Conservation (phyloP, 495 filamentous ascomycete genomes). For the Talaromyces ruber region DNA sequence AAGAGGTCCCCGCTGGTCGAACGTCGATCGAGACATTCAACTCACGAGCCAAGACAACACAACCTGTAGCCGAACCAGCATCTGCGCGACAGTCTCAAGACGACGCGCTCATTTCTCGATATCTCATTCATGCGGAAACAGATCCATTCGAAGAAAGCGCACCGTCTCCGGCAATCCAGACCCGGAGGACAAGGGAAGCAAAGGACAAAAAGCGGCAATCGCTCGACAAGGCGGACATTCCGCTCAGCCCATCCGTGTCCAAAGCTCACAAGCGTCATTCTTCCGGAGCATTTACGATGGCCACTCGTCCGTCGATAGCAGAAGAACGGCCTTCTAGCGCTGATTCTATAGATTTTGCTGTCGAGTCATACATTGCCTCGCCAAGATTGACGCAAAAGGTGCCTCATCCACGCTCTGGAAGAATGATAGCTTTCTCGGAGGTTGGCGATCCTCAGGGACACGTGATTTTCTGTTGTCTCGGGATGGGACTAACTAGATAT, state of each 20-base stretch:
- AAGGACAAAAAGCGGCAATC: constrained; percentile 40
- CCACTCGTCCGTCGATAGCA: constrained; percentile 17
- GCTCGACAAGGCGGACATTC: constrained; percentile 29
- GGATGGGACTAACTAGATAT: constrained; percentile 95
- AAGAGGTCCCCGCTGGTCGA: constrained; percentile 11
- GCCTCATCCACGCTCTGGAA: constrained; percentile 71
- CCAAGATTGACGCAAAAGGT: constrained; percentile 83
- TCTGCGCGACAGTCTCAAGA: constrained; percentile 15
- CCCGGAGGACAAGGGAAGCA: constrained; percentile 39
- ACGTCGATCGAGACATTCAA: constrained; percentile 14
- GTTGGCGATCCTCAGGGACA: constrained; percentile 89
- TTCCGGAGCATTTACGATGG: constrained; percentile 23
- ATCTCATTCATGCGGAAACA: constrained; percentile 7
- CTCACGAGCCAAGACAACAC: constrained; percentile 23
- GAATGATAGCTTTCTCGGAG: constrained; percentile 91
- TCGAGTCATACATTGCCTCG: constrained; percentile 76
- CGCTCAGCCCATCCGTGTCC: constrained; percentile 18
- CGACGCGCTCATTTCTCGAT: constrained; percentile 7
- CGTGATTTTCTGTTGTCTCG: constrained; percentile 93
- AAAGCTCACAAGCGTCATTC: constrained; percentile 32
- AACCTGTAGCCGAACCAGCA: constrained; percentile 15
- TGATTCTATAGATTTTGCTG: constrained; percentile 83
- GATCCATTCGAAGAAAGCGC: constrained; percentile 51
- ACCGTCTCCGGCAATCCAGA: constrained; percentile 57
- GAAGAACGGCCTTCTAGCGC: constrained; percentile 59